These are phyloP conservation scores for Bombardia bombarda DNA, from an alignment of 495 filamentous ascomycete species.

Conservation along the genomic window DNA sequence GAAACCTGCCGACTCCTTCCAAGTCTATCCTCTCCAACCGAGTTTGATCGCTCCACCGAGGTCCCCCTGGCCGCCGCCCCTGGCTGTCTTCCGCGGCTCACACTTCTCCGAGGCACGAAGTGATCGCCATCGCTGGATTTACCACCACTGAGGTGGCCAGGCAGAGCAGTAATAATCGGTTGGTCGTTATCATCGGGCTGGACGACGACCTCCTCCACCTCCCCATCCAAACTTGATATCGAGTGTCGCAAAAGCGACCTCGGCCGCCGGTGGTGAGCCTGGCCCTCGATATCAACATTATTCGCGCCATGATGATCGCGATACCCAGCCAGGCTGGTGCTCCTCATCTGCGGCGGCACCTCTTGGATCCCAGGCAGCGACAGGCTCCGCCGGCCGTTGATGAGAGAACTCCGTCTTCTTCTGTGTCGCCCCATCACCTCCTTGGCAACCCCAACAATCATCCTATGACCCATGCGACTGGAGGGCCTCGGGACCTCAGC, in stretches of 20 bases:
- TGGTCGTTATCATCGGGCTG: slow-evolving; percentile 1
- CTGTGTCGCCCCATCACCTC: too few species aligned
- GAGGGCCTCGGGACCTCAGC: neutral
- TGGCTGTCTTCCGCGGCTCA: slow-evolving; percentile 14
- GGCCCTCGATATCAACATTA: too few species aligned
- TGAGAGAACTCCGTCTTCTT: too few species aligned
- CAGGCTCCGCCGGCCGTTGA: neutral
- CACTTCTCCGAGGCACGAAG: neutral
- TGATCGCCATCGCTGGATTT: neutral
- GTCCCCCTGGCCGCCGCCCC: slow-evolving; percentile 7
- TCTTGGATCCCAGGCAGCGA: slow-evolving; percentile 4
- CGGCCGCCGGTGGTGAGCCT: too few species aligned
- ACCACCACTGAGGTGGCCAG: too few species aligned
- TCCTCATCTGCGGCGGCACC: neutral
- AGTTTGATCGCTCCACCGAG: slow-evolving; percentile 8
- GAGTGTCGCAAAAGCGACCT: too few species aligned
- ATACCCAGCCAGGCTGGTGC: slow-evolving; percentile 6
- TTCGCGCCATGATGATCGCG: too few species aligned
- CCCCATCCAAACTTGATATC: too few species aligned
- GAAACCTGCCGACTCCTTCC: too few species aligned
- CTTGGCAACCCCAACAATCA: neutral
- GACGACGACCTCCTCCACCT: too few species aligned
- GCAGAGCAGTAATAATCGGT: too few species aligned
- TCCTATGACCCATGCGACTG: slow-evolving; percentile 5
- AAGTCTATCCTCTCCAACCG: slow-evolving; percentile 3